Evolutionary conservation across 495 filamentous ascomycete species (phyloP), one percentile per base, ranked within the genome.

Genomic region (Lasiosphaeria miniovina): DNA sequence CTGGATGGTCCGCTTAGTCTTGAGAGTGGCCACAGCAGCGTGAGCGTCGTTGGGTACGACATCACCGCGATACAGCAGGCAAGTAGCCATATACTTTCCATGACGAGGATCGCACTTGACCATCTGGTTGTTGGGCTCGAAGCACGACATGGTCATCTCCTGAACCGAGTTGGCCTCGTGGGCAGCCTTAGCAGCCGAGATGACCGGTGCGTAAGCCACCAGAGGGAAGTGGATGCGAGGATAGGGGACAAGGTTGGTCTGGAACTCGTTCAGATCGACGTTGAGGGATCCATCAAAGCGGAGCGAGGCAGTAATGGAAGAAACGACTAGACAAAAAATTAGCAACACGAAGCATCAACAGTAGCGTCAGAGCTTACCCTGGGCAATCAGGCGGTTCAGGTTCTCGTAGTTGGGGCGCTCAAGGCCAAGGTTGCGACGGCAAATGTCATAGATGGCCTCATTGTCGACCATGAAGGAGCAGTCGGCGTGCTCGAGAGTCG

Each of bases 401-500:
- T 98, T 96, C 80, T 96, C 94, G 75, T 93, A 96, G 80, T 91
- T 92, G 68, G 94, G 94, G 55, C 95, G 89, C 81, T 96, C 90
- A 65, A 98, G 92, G 66, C 91, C 93, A 59, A 98, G 84, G 82
- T 97, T 97, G 70, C 93, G 86, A 70, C 91, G 88, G 86, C 94
- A 98, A 77, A 98, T 97, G 75, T 98, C 95, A 77, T 98, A 98
- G 77, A 98, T 96, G 67, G 94, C 94, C 81, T 98, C 94, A 75
- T 98, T 98, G 78, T 98, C 94, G 63, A 98, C 95, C 87, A 98
- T 92, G 86, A 98, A 98, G 65, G 89, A 93, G 84, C 94, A 98
- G 83, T 98, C 94, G 61, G 93, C 96, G 82, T 98, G 92, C 85
- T 98, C 95, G 43, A 98, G 88, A 67, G 95, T 98, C 68, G 92